Evolutionary conservation across 1,284 basidiomycete genomes (phyloP).

Genomic region (Fomitopsis palustris): DNA sequence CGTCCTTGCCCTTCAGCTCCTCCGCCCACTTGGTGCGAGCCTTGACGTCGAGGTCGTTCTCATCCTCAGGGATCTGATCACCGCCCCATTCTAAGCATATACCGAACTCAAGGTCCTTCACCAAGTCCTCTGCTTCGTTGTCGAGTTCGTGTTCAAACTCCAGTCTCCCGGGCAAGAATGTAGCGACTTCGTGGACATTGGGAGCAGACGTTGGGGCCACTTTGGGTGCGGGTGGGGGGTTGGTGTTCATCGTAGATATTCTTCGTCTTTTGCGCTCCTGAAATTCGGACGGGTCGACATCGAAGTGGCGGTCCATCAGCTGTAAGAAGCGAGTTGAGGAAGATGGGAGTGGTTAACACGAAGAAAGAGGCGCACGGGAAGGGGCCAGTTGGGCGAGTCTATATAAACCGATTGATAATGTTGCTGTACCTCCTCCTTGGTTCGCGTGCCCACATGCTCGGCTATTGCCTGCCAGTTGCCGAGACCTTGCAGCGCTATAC

Average conservation of each 20-base stretch:
- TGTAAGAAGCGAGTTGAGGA: constrained; percentile 29
- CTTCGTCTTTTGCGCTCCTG: constrained; percentile 84
- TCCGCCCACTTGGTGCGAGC: constrained; percentile 68
- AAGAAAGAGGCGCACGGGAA: constrained; percentile 50
- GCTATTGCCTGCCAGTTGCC: constrained; percentile 98
- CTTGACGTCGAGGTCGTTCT: constrained; percentile 66
- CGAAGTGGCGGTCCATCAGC: constrained; percentile 69
- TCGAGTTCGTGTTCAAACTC: constrained; percentile 98
- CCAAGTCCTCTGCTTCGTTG: constrained; percentile 92
- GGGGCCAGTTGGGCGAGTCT: constrained; percentile 72
- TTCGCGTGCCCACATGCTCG: constrained; percentile 92
- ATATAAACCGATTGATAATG: constrained; percentile 90
- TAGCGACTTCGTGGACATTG: constrained; percentile 90
- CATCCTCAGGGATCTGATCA: constrained; percentile 75
- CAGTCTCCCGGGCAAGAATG: constrained; percentile 92
- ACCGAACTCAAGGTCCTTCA: constrained; percentile 97
- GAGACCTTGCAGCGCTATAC: constrained; percentile 84
- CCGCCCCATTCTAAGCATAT: constrained; percentile 85
- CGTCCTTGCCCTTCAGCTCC: constrained; percentile 44
- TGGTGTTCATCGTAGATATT: constrained; percentile 68
- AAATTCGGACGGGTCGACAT: constrained; percentile 79
- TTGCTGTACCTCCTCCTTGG: constrained; percentile 90
- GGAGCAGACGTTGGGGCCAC: constrained; percentile 88
- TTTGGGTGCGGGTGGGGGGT: constrained; percentile 55
- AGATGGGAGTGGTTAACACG: too few species aligned